Percentiles rank a stretch among this genome's conserved stretches.
Conservation (phyloP, 2,329 filamentous ascomycete genomes). For the Aspergillus chevalieri region DNA sequence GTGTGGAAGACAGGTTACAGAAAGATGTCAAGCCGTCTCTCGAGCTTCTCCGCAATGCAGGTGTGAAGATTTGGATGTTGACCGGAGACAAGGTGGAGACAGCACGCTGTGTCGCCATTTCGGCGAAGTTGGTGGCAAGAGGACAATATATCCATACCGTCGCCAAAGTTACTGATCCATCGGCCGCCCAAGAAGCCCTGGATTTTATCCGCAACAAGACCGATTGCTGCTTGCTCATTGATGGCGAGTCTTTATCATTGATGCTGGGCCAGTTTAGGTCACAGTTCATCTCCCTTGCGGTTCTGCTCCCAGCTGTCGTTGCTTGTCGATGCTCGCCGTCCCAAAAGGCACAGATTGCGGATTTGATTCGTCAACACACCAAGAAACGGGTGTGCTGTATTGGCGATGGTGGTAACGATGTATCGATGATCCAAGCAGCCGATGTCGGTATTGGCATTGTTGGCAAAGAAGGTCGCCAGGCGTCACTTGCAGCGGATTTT, state of each 20-base stretch:
- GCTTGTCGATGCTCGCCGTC: conserved; percentile 95
- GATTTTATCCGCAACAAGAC: conserved; percentile 80
- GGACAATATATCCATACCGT: conserved; percentile 97
- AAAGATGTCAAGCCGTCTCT: conserved; percentile 91
- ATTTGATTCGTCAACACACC: conserved; percentile 82
- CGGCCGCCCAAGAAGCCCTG: conserved; percentile 78
- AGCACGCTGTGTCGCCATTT: conserved; percentile 90
- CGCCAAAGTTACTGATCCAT: conserved; percentile 73
- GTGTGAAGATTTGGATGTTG: conserved; percentile 99
- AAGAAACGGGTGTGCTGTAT: conserved; percentile 97
- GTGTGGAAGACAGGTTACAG: conserved; percentile 95
- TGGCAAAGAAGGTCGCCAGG: conserved; percentile 93
- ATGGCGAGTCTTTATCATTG: conserved; percentile 81
- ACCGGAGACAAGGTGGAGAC: conserved; percentile 99
- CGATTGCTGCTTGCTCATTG: conserved; percentile 85
- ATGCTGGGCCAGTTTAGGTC: conserved; percentile 76
- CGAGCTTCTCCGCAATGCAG: conserved; percentile 90
- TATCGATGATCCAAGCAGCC: conserved; percentile 97
- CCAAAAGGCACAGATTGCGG: conserved; percentile 91
- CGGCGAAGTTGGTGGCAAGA: conserved; percentile 84
- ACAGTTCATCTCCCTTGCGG: conserved; percentile 83
- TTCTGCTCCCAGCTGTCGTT: conserved; percentile 82
- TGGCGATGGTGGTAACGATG: conserved; percentile 95
- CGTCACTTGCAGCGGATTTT: conserved; percentile 91
- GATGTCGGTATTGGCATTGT: conserved; percentile 98